These are phyloP conservation scores for Salix arbutifolia DNA, from an alignment of 345 rosid species.

Conservation along the genomic window DNA sequence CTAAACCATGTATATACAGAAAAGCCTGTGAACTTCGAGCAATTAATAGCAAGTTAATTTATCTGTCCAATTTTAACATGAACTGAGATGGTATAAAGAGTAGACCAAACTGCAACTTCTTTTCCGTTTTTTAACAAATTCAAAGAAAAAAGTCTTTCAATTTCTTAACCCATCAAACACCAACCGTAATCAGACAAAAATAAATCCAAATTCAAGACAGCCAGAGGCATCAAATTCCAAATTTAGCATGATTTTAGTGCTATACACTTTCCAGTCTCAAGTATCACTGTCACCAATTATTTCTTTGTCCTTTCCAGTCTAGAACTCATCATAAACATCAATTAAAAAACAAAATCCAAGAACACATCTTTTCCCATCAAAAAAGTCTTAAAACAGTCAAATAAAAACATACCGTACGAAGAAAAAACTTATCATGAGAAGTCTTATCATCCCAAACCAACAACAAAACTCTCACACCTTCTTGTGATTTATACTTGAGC, in stretches of 20 bases:
- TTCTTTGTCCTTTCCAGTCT: not conserved
- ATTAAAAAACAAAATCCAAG: not conserved
- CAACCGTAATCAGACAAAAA: not conserved
- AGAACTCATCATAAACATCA: not conserved
- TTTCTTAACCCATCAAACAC: not conserved
- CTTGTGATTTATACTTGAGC: slow-evolving; percentile 74
- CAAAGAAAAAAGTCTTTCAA: not conserved
- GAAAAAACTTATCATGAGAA: slow-evolving; percentile 66
- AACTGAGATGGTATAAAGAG: not conserved
- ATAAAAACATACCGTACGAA: slow-evolving; percentile 49
- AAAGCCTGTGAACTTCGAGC: not conserved
- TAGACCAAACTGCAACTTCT: not conserved
- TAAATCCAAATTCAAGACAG: not conserved
- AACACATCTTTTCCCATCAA: not conserved
- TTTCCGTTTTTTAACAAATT: not conserved
- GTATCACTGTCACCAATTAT: not conserved
- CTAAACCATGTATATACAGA: not conserved
- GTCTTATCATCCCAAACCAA: slow-evolving; percentile 96
- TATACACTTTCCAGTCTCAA: not conserved
- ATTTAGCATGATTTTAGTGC: too few relatives aligned
- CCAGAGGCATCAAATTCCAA: not conserved
- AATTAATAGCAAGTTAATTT: not conserved
- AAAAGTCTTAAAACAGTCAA: not conserved
- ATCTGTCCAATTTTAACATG: not conserved
- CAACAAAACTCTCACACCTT: slow-evolving; percentile 78